phyloP scores from a whole-genome alignment of 164 flowering plant genomes.

The Piper longum region DNA sequence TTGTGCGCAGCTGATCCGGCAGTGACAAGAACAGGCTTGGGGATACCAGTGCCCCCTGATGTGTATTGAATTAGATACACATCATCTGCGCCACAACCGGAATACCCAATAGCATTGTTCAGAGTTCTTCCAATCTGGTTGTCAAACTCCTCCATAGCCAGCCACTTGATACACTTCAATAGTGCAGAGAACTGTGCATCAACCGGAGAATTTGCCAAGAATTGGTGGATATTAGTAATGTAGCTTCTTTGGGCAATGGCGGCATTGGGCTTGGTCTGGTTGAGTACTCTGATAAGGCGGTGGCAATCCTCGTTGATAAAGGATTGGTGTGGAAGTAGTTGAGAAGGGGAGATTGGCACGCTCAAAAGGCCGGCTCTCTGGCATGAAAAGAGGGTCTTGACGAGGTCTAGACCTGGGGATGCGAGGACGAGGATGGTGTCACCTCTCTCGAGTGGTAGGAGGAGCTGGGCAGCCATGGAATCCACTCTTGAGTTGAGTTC shows the following conservation, averaged over 20 bases:
- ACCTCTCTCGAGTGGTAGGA: slow-evolving; percentile 20
- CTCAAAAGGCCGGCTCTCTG: slow-evolving; percentile 59
- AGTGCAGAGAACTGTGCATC: slow-evolving; percentile 14
- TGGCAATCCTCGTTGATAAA: slow-evolving; percentile 11
- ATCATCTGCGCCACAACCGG: slow-evolving; percentile 38
- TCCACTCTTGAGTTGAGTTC: slow-evolving; percentile 34
- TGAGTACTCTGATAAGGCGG: slow-evolving; percentile 42
- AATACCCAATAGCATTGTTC: slow-evolving; percentile 8
- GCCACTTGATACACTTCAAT: slow-evolving; percentile 30
- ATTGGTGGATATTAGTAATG: slow-evolving; percentile 18
- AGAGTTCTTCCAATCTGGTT: not conserved
- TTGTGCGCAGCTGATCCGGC: slow-evolving; percentile 77
- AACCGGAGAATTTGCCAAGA: slow-evolving; percentile 15
- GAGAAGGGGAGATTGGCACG: slow-evolving; percentile 39
- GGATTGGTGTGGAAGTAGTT: slow-evolving; percentile 8
- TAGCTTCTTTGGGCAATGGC: slow-evolving; percentile 32
- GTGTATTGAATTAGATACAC: slow-evolving; percentile 63
- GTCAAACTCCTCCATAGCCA: slow-evolving; percentile 25
- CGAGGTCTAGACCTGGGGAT: slow-evolving; percentile 56
- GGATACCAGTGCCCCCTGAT: slow-evolving; percentile 58
- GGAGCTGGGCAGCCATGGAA: slow-evolving; percentile 28
- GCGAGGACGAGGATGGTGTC: slow-evolving; percentile 48
- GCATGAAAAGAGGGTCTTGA: slow-evolving; percentile 48
- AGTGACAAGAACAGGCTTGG: slow-evolving; percentile 57
- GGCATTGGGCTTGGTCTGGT: slow-evolving; percentile 53